Evolutionary conservation across 1,284 basidiomycete genomes (phyloP), one percentile per base, ranked within the genome.

Genomic region (Irpex sp.): DNA sequence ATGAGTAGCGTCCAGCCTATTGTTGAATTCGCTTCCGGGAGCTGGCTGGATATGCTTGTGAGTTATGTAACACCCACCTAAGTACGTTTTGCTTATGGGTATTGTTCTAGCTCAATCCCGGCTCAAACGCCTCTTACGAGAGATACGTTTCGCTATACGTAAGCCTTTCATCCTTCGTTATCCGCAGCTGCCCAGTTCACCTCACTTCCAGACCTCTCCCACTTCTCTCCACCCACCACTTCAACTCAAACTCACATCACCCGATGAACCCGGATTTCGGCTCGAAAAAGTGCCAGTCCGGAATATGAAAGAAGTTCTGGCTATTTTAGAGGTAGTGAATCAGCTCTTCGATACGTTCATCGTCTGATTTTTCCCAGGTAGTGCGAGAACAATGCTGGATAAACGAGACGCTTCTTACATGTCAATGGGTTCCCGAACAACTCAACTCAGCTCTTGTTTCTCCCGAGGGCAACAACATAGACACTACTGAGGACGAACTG

Each of bases 371-470:
- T 15, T 15, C 38, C 36, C 61, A 91, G 89, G 83, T 92, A 68
- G 88, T 92, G 1, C 81, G 82, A 64, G 90, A 91, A 64, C 90
- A 92, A 74, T 89, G 87, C 68, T 92, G 90, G 90, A 71, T 92
- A 15, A 92, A 92, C 70, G 88, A 88, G 68, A 80, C 81, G 17
- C 73, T 92, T 21, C 69, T 77, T 6, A 79, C 81, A 52, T 83
- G 82, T 48, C 74, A 82, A 9, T 92, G 90, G 90, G 72, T 75
- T 15, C 79, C 84, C 5, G 88, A 88, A 67, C 79, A 77, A 8
- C 66, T 79, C 15, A 70, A 58, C 69, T 62, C 40, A 9, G 58
- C 54, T 2, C 34, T 63, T 9, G 64, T 61, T 3, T 61, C 65
- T 4, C 57, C 65, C 36, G 69, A 69, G 34, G 49, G 65, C 47